Base-by-base conservation (phyloP, 1,139 yeast genomes). In the Taphrina betulina region DNA sequence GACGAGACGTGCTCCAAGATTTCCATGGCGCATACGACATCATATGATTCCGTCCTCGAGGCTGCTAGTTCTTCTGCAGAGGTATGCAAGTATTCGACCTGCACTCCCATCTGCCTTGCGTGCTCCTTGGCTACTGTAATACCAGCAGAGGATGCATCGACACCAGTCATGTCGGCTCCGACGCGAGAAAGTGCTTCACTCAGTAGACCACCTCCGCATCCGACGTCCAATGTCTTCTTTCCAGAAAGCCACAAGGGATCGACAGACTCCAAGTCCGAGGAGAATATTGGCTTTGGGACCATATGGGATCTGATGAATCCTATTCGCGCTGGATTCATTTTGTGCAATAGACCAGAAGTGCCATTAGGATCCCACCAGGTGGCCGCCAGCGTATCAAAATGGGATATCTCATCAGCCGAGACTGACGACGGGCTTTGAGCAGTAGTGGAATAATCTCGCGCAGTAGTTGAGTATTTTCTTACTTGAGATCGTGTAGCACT, bases 331-430 rank as follows among this genome's bases (percentile, higher is more conserved):
- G 87, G 73, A 68, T 92, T 94, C 98, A 92, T 92, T 71, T 89
- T 85, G 71, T 92, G 98, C 45, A 94, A 76, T 58, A 92, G 86
- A 36, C 97, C 74, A 67, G 92, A 97, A 2, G 96, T 86, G 0
- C 98, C 98, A 62, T 83, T 73, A 16, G 86, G 83, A 66, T 94
- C 95, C 98, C 99, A 92, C 99, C 98, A 92, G 22, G 87, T 72
- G 12, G 84, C 77, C 1, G 99, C 98, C 52, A 92, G 74, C 33
- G 82, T 80, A 63, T 86, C 82, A 71, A 92, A 92, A 69, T 94
- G 98, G 14, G 77, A 69, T 68, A 83, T 75, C 68, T 92, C 97
- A 36, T 75, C 76, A 5, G 45, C 54, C 3, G 54, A 50, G 1
- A 35, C 54, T 7, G 46, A 40, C 5, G 46, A 38, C 8, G 8